Evolutionary conservation across 495 filamentous ascomycete species (phyloP).

Genomic region (Daldinia vernicosa): DNA sequence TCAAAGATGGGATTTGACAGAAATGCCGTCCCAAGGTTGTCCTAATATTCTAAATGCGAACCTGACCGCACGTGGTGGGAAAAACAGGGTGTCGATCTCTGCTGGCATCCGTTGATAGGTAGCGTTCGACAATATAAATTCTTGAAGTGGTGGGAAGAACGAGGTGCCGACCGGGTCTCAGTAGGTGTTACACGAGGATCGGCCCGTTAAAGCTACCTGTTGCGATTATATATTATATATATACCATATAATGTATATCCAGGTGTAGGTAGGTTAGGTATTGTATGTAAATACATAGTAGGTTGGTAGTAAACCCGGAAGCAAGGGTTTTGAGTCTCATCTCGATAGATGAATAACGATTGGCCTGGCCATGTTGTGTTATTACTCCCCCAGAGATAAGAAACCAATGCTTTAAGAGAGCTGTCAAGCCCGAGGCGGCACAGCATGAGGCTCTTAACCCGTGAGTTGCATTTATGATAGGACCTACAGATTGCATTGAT

Average conservation of each 20-base stretch:
- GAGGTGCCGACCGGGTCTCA: neutral
- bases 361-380: neutral
- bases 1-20: constrained; percentile 32
- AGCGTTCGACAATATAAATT: constrained; percentile 24
- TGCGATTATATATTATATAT: neutral
- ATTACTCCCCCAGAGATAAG: neutral
- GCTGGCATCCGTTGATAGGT: constrained; percentile 35
- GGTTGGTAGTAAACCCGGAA: neutral
- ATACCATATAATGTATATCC: neutral
- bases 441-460: constrained; percentile 27
- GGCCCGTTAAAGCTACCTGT: constrained; percentile 34
- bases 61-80: constrained; percentile 19
- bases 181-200: constrained; percentile 33
- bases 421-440: constrained; percentile 2
- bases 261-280: no score
- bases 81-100: constrained; percentile 32
- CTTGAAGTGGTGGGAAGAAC: neutral
- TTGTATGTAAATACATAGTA: no score
- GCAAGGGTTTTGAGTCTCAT: neutral
- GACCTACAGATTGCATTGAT: constrained; percentile 4
- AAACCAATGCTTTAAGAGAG: neutral
- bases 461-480: constrained; percentile 31
- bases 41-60: constrained; percentile 26
- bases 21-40: constrained; percentile 34
- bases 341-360: neutral